Evolutionary conservation across 2,329 filamentous ascomycete genomes (phyloP).

Genomic region (Fusarium temperatum): DNA sequence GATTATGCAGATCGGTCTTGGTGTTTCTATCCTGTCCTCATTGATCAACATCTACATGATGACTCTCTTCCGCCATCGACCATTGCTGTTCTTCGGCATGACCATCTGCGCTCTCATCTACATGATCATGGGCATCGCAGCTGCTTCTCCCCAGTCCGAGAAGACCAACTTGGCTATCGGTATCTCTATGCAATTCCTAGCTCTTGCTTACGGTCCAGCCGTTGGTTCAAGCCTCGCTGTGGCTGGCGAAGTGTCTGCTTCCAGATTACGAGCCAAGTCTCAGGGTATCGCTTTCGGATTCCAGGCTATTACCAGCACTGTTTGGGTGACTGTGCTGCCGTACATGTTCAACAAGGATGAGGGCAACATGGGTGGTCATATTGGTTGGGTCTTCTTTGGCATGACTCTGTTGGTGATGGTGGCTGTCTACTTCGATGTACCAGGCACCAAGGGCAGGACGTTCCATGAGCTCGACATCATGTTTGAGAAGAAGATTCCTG

Average conservation of each 20-base stretch:
- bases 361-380: constrained; percentile 4
- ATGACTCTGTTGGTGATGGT: constrained; percentile 2
- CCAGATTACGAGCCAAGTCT: constrained; percentile 1
- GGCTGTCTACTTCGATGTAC: constrained; percentile 7
- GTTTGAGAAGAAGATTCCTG: constrained; percentile 4
- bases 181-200: background rate
- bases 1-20: constrained; percentile 9
- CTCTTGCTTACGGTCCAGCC: background rate
- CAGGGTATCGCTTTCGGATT: constrained; percentile 7
- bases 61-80: constrained; percentile 8
- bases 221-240: constrained; percentile 9
- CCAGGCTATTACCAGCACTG: background rate
- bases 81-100: constrained; percentile 7
- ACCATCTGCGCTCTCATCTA: constrained; percentile 9
- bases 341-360: constrained; percentile 18
- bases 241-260: constrained; percentile 8
- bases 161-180: background rate
- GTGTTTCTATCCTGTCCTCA: background rate
- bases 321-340: constrained; percentile 1
- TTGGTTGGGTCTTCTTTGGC: constrained; percentile 4
- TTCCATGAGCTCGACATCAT: constrained; percentile 10
- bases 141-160: background rate
- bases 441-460: constrained; percentile 5
- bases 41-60: constrained; percentile 18
- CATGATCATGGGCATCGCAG: constrained; percentile 4